Evolutionary conservation across 2,329 filamentous ascomycete species (phyloP).

Genomic region (Phyllosticta paracitricarpa): DNA sequence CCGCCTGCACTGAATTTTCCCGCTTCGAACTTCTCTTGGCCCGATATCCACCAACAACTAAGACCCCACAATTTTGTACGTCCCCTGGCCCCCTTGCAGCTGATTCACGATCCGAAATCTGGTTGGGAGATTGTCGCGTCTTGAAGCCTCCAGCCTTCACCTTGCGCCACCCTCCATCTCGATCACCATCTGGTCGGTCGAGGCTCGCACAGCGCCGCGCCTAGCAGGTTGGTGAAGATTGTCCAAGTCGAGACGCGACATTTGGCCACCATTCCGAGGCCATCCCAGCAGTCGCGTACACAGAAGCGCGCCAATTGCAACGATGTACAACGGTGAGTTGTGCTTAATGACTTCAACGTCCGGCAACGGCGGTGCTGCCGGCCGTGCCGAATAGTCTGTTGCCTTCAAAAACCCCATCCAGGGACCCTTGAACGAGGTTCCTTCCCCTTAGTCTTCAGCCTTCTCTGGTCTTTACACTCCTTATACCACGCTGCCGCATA

Average conservation of each 20-base stretch:
- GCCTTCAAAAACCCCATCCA: conserved; percentile 23
- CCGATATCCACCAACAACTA: conserved; percentile 3
- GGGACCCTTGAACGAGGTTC: conserved; percentile 13
- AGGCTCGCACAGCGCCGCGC: not conserved
- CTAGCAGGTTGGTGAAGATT: conserved; percentile 13
- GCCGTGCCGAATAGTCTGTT: conserved; percentile 12
- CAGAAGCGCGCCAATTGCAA: conserved; percentile 21
- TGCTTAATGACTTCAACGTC: conserved; percentile 18
- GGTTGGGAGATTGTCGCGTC: conserved; percentile 15
- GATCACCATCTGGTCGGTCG: not conserved
- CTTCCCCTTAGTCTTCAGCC: conserved; percentile 9
- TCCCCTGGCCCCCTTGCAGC: conserved; percentile 21
- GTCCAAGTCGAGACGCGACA: conserved; percentile 9
- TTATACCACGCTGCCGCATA: conserved; percentile 7
- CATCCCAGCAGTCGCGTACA: conserved; percentile 24
- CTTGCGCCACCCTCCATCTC: conserved; percentile 14
- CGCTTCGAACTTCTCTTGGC: not conserved
- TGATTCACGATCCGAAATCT: conserved; percentile 18
- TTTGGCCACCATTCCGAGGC: conserved; percentile 24
- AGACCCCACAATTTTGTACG: conserved; percentile 11
- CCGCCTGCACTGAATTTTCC: no score
- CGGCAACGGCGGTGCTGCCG: conserved; percentile 6
- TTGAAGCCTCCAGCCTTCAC: conserved; percentile 11
- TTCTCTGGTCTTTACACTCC: conserved; percentile 10
- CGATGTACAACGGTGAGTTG: conserved; percentile 24